Evolutionary conservation across 2,329 filamentous ascomycete genomes (phyloP), one percentile per base, ranked within the genome.

Genomic region (Orbilia brochopaga): DNA sequence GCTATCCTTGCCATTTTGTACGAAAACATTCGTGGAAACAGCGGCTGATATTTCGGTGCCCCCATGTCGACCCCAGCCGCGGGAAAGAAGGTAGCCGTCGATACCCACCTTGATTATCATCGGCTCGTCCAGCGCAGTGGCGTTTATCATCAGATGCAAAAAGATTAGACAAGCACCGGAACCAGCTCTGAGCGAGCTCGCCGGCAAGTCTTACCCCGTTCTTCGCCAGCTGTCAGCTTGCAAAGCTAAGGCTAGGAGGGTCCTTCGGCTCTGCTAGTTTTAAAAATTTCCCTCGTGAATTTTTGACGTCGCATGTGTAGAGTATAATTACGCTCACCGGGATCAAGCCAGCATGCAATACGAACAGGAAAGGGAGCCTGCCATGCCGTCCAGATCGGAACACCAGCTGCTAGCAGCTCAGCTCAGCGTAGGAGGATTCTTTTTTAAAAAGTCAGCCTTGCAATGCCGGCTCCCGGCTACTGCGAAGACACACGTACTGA

Each of bases 21-120:
- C 58, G 51, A 56, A 65, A 63, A 32, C 52, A 60, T 32, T 32
- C 27, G 27, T 64, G 55, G 60, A 64, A 72, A 62, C 66, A 56
- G 60, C 60, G 67, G 67, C 67, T 57, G 67, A 72, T 72, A 37
- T 72, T 63, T 60, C 64, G 60, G 62, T 32, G 2, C 13, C 15
- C 44, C 44, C 44, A 48, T 48, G 44, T 48, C 60, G 64, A 72
- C 51, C 61, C 64, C 24, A 60, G 55, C 67, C 60, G 37, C 48
- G 60, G 50, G 46, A 40, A 15, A 72, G 55, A 64, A 72, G 67
- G 59, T 72, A 65, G 60, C 60, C 55, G 67, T 60, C 44, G 46
- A 65, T 56, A 59, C n/a, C 40, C 37, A 46, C 48, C 27, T 32
- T 3, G 4, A 32, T 32, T 32, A 32, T 8, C 27, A 32, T 8